These are phyloP conservation scores for Sextonia rubra DNA, from an alignment of 164 flowering plant genomes.

Conservation along the genomic window DNA sequence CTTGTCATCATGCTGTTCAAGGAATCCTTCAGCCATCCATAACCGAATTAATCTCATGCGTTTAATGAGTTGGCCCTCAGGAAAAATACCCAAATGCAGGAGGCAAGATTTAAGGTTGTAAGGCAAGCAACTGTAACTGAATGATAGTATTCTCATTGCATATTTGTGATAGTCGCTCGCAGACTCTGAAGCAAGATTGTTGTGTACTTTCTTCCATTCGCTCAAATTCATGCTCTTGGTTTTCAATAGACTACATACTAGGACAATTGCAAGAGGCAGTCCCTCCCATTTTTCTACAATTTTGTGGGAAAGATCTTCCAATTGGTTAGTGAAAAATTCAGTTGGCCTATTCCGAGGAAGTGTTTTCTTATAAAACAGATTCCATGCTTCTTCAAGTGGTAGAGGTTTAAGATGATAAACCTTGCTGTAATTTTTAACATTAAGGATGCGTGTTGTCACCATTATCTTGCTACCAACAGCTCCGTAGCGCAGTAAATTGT, in stretches of 20 bases:
- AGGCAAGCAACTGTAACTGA: constrained; percentile 17
- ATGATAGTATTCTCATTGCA: constrained; percentile 2
- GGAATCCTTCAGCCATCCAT: constrained; percentile 20
- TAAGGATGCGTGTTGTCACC: constrained; percentile 27
- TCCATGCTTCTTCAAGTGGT: constrained; percentile 23
- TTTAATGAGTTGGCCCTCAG: constrained; percentile 7
- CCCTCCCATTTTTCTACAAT: constrained; percentile 15
- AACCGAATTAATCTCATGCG: neutral
- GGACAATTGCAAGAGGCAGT: constrained; percentile 21
- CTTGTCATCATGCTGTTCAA: neutral
- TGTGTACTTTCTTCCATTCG: constrained; percentile 12
- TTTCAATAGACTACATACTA: constrained; percentile 17
- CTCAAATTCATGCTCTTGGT: neutral
- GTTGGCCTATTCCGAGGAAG: neutral
- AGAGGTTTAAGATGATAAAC: neutral
- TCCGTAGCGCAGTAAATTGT: constrained; percentile 24
- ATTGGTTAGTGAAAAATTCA: neutral
- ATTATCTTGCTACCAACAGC: constrained; percentile 27
- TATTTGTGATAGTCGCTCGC: neutral
- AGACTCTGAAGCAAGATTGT: constrained; percentile 9
- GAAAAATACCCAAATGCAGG: constrained; percentile 12
- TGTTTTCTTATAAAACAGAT: constrained; percentile 24
- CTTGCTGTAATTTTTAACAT: neutral
- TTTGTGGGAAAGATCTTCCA: neutral
- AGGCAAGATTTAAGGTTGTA: constrained; percentile 14